Percentiles rank a stretch among this genome's conserved stretches.
These are phyloP conservation scores for Ceratocystis destructans DNA, from an alignment of 2,329 filamentous ascomycete genomes.

Conservation along the genomic window DNA sequence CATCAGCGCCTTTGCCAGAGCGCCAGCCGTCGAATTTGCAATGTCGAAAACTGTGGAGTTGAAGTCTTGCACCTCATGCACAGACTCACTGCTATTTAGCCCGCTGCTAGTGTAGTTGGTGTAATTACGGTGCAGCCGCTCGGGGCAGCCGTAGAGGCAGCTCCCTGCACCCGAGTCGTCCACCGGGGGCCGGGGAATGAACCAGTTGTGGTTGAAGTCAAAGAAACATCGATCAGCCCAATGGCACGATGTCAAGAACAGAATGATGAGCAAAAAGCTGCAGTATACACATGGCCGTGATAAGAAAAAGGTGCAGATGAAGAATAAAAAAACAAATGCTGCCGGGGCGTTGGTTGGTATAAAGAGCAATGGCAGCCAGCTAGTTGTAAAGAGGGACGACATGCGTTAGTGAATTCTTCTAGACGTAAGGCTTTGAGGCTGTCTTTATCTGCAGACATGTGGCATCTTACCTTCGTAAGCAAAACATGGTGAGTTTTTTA, in stretches of 20 bases:
- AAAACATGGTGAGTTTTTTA: constrained; percentile 38
- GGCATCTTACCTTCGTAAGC: constrained; percentile 40
- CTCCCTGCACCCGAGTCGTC: constrained; percentile 16
- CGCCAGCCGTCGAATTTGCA: constrained; percentile 55
- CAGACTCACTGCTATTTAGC: not conserved
- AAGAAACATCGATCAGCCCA: constrained; percentile 87
- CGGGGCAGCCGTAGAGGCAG: constrained; percentile 16
- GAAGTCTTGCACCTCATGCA: constrained; percentile 27
- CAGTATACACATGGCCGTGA: constrained; percentile 97
- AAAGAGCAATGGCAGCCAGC: constrained; percentile 78
- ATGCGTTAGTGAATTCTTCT: not conserved
- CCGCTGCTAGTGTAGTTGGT: constrained; percentile 20
- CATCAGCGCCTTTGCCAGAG: constrained; percentile 52
- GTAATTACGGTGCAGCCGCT: constrained; percentile 18
- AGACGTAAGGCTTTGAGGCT: not conserved
- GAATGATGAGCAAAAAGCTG: constrained; percentile 84
- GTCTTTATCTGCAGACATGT: not conserved
- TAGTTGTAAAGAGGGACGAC: constrained; percentile 26
- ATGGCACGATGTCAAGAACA: constrained; percentile 83
- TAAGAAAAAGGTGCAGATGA: constrained; percentile 88
- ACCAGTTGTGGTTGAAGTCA: constrained; percentile 87
- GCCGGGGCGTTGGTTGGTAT: constrained; percentile 77
- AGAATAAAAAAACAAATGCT: constrained; percentile 74
- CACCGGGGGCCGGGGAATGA: constrained; percentile 52
- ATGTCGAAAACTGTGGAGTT: constrained; percentile 40